phyloP scores from a whole-genome alignment of 2,329 filamentous ascomycete genomes.

The Penicillium sp. region DNA sequence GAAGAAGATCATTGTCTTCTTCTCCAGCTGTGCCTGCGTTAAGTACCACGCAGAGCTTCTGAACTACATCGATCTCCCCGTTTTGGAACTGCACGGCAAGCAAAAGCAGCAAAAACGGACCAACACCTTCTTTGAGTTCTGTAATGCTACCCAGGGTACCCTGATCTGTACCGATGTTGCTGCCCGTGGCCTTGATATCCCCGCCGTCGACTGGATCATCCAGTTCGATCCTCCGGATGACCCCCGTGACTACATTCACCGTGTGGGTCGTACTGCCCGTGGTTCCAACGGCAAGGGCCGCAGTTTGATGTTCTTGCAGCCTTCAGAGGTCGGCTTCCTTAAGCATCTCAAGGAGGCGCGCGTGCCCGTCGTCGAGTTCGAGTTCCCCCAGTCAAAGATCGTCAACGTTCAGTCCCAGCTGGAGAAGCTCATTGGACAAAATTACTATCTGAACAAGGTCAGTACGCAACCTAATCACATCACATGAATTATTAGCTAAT shows the following conservation, averaged over 20 bases:
- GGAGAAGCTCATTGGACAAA: conserved; percentile 89
- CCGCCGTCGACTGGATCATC: conserved; percentile 92
- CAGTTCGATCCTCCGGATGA: conserved; percentile 95
- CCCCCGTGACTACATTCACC: conserved; percentile 88
- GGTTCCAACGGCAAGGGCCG: conserved; percentile 80
- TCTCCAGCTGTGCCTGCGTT: conserved; percentile 87
- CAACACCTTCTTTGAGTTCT: conserved; percentile 97
- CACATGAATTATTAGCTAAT: conserved; percentile 4
- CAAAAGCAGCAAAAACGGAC: conserved; percentile 99
- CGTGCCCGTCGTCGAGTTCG: conserved; percentile 93
- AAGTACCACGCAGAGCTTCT: conserved; percentile 95
- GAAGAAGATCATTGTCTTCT: conserved; percentile 98
- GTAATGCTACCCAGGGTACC: conserved; percentile 77
- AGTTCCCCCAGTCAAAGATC: conserved; percentile 90
- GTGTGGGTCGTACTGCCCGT: conserved; percentile 89
- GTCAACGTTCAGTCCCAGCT: conserved; percentile 86
- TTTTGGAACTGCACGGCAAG: conserved; percentile 85
- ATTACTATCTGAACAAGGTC: conserved; percentile 94
- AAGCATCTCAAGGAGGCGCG: conserved; percentile 85
- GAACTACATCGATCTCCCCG: conserved; percentile 94
- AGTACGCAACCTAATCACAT: conserved; percentile 18
- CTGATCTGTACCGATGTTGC: conserved; percentile 97
- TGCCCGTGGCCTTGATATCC: conserved; percentile 91
- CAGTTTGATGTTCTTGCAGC: conserved; percentile 89
- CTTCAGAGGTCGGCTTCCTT: conserved; percentile 87